phyloP scores from a whole-genome alignment of 305 asterid species.

The Fraxinus baroniana region DNA sequence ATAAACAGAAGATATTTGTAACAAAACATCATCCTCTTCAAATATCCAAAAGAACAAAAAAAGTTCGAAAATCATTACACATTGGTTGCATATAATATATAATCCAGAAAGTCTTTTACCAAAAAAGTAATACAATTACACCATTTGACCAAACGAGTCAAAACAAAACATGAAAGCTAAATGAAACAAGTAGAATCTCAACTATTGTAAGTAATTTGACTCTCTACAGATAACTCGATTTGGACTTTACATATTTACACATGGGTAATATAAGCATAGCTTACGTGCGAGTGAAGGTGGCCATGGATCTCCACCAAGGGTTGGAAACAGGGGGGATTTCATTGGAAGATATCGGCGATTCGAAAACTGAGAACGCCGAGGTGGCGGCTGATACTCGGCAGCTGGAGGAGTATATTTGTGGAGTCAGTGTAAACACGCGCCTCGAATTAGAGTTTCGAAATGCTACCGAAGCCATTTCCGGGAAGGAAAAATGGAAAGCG shows the following conservation, averaged over 20 bases:
- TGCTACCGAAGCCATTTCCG: constrained; percentile 66
- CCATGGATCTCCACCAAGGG: constrained; percentile 98
- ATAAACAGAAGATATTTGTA: constrained; percentile 6
- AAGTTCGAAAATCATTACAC: background rate
- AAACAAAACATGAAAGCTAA: background rate
- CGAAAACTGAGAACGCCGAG: constrained; percentile 41
- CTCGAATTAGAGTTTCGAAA: constrained; percentile 55
- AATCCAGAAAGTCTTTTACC: background rate
- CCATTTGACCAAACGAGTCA: background rate
- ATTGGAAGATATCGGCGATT: constrained; percentile 42
- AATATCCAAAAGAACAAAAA: background rate
- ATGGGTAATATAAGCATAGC: background rate
- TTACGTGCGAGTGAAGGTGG: constrained; percentile 94
- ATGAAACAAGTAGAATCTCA: background rate
- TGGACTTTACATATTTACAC: background rate
- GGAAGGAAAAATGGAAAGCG: background rate
- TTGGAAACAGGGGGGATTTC: constrained; percentile 34
- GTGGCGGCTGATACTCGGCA: constrained; percentile 62
- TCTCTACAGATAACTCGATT: background rate
- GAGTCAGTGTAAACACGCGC: constrained; percentile 52
- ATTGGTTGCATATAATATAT: background rate
- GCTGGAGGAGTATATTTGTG: constrained; percentile 56
- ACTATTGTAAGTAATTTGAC: background rate
- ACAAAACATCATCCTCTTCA: background rate
- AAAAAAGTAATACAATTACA: background rate